Evolutionary conservation across 306 rosid genomes (phyloP), one percentile per base, ranked within the genome.

Genomic region (Prunus salicina): DNA sequence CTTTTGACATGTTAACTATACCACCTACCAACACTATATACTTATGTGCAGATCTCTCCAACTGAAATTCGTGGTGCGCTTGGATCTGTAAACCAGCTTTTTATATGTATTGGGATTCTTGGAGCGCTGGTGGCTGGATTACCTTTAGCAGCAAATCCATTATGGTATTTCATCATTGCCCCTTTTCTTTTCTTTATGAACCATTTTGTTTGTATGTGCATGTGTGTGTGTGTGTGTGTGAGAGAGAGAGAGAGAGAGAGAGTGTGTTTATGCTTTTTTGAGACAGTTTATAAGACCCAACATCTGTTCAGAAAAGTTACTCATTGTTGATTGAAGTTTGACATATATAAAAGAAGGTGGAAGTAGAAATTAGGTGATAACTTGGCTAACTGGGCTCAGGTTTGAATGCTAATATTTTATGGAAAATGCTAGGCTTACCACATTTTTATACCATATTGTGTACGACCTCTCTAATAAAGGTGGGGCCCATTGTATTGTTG

Each of bases 31-130:
- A 78, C 68, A 65, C 43, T 14, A 41, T 64, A 30, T 78, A 63
- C 24, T 71, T 61, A 76, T 82, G 80, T 25, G 73, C 84, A 94
- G 98, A 94, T 94, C 79, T 94, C 98, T 56, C 98, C 98, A 72
- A 94, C 98, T 0, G 94, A 94, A 82, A 90, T 88, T 76, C 97
- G 98, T 3, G 98, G 98, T 60, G 90, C 97, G 41, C 96, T 94
- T 75, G 98, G 98, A 79, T 90, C 98, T 51, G 82, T 91, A 69
- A 94, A 94, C 77, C 98, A 94, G 71, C 91, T 94, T 80, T 91
- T 90, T 71, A 94, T 94, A 75, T 91, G 98, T 28, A 61, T 94
- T 27, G 98, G 98, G 78, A 91, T 94, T 85, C 98, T 94, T 79
- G 85, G 82, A 61, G 98, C 98, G 19, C 78, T 94, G 20, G 78